phyloP scores from a whole-genome alignment of 768 basidiomycete species.

The Neoboletus subvelutipes region DNA sequence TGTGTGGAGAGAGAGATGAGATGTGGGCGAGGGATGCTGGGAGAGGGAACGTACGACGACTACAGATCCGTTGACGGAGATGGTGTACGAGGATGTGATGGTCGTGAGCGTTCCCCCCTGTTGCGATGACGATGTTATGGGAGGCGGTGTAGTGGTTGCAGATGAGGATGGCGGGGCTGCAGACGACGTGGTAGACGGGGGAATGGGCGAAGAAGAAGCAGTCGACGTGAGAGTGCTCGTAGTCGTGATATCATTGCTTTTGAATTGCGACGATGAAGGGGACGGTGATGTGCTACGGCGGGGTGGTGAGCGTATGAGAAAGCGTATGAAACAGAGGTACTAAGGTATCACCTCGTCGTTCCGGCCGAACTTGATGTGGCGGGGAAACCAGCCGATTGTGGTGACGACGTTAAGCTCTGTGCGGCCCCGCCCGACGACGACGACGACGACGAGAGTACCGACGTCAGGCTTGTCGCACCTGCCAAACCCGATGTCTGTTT shows the following conservation, averaged over 20 bases:
- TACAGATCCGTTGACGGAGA: slow-evolving; percentile 14
- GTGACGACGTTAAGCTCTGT: not conserved
- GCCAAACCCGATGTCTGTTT: not conserved
- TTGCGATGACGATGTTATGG: slow-evolving; percentile 5
- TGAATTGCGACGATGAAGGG: not conserved
- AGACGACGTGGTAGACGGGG: not conserved
- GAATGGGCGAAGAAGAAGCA: slow-evolving; percentile 1
- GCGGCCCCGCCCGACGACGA: not conserved
- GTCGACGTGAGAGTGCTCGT: slow-evolving; percentile 3
- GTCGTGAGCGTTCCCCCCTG: slow-evolving; percentile 10
- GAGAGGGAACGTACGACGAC: slow-evolving; percentile 16
- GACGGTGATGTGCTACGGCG: slow-evolving; percentile 5
- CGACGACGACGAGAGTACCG: not conserved
- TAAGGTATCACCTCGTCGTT: slow-evolving; percentile 17
- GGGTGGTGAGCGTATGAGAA: not conserved
- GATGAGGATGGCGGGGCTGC: slow-evolving; percentile 2
- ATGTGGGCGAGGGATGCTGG: not conserved
- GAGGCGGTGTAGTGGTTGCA: not conserved
- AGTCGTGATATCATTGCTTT: not conserved
- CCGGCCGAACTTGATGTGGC: slow-evolving; percentile 2
- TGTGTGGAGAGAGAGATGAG: not conserved
- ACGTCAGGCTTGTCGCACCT: not conserved
- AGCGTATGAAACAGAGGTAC: not conserved
- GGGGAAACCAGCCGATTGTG: not conserved
- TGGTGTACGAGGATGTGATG: slow-evolving; percentile 22